phyloP scores from a whole-genome alignment of 768 basidiomycete species.

The Xerocomellus chrysenteron region DNA sequence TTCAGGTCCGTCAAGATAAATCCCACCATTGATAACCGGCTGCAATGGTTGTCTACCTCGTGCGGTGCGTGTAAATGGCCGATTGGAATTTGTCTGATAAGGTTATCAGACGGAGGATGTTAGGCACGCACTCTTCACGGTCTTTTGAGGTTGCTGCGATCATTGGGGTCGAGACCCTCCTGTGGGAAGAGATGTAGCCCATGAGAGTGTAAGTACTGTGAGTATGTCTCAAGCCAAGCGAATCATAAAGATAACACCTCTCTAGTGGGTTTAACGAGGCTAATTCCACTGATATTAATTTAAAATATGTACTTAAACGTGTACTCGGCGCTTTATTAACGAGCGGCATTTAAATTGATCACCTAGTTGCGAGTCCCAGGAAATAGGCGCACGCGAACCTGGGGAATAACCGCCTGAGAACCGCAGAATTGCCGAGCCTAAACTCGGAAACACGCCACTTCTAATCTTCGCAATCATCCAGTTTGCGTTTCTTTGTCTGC shows the following conservation, averaged over 20 bases:
- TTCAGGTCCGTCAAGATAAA: not conserved
- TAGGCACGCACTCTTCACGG: not conserved
- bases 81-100: no score
- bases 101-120: not conserved
- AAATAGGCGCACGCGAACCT: not conserved
- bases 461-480: slow-evolving; percentile 14
- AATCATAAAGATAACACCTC: no score
- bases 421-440: not conserved
- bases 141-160: not conserved
- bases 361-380: not conserved
- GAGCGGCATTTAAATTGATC: not conserved
- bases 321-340: not conserved
- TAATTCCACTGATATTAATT: slow-evolving; percentile 3
- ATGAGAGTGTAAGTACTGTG: no score
- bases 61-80: slow-evolving; percentile 1
- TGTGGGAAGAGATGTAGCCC: not conserved
- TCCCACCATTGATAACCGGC: not conserved
- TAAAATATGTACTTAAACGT: no score
- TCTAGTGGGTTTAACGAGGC: not conserved
- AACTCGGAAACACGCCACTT: not conserved
- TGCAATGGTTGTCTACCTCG: not conserved
- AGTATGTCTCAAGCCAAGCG: no score
- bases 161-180: no score
- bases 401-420: no score
- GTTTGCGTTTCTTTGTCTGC: slow-evolving; percentile 24